Conservation (phyloP, 2,329 filamentous ascomycete genomes). For the Xylaria multiplex region DNA sequence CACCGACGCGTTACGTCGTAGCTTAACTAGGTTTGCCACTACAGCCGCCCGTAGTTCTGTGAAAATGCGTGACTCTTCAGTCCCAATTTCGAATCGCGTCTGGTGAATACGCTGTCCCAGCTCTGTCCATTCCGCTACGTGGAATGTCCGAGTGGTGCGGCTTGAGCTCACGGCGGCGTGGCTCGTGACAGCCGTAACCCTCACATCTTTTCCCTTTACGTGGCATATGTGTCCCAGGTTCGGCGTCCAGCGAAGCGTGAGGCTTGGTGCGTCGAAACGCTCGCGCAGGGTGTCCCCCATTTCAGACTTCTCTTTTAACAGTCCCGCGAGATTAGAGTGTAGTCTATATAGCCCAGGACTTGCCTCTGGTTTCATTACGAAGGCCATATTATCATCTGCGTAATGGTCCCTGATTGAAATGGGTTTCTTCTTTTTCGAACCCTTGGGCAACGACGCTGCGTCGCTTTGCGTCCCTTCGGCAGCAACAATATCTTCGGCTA, state of each 20-base stretch:
- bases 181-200: conserved; percentile 39
- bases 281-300: conserved; percentile 71
- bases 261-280: conserved; percentile 68
- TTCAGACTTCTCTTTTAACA: conserved; percentile 68
- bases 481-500: conserved; percentile 77
- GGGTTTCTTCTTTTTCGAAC: conserved; percentile 55
- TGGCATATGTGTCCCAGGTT: conserved; percentile 91
- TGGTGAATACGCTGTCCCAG: conserved; percentile 85
- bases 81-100: conserved; percentile 77
- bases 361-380: conserved; percentile 75
- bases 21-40: conserved; percentile 81
- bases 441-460: conserved; percentile 65
- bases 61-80: conserved; percentile 86
- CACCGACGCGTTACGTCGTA: conserved; percentile 89
- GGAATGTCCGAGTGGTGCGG: conserved; percentile 85
- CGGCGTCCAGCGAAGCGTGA: conserved; percentile 87
- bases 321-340: conserved; percentile 71
- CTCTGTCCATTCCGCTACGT: conserved; percentile 83
- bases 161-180: conserved; percentile 72
- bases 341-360: conserved; percentile 72
- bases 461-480: conserved; percentile 71
- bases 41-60: conserved; percentile 77
- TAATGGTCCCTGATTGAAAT: conserved; percentile 66
- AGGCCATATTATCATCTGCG: conserved; percentile 65
- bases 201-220: conserved; percentile 81